Base-by-base conservation (phyloP, 2,329 filamentous ascomycete genomes). In the Pseudogymnoascus sp. region DNA sequence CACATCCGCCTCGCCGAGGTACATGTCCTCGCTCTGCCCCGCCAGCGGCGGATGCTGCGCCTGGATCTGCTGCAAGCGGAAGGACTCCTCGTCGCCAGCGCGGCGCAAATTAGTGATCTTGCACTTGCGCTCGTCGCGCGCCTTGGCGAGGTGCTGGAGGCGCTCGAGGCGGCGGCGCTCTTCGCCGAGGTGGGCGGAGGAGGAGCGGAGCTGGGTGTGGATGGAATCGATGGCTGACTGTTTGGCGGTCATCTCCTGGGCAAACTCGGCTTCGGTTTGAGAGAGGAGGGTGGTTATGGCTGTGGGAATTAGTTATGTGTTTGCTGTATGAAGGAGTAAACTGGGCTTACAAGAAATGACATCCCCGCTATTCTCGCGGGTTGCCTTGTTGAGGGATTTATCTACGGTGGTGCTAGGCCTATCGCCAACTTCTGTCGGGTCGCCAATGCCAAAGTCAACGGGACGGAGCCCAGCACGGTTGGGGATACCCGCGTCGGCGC, bases 361-460 rank as follows among this genome's bases (percentile, higher is more conserved):
- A 63, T 93, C 90, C 66, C 90, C 86, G 68, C 88, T 90, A 68
- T 86, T 90, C 73, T 95, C 89, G 13, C 79, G 86, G 73, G 76
- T 89, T 76, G 79, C 81, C 67, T 83, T 75, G 79, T 44, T 77
- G 76, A 80, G 67, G 65, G 74, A 70, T 60, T 60, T 60, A 24
- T 60, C 56, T 24, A 37, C 31, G 10, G 35, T 60, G 64, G 78
- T 76, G 3, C 70, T 67, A 7, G 72, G 72, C 60, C 75, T 74
- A 11, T 81, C 80, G 2, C 75, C 73, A 13, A 76, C 77, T 61
- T 91, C 88, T 7, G 66, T 64, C 35, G 67, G 69, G 8, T 85
- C 85, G 4, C 91, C 91, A 29, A 97, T 91, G 7, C 93, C 93
- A 77, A 99, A 99, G 74, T 97, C 95, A n/a, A 92, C 81, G 0